Percentiles rank a stretch among this genome's conserved stretches.
Conservation (phyloP, 495 filamentous ascomycete genomes). For the Filosporella fistucella region DNA sequence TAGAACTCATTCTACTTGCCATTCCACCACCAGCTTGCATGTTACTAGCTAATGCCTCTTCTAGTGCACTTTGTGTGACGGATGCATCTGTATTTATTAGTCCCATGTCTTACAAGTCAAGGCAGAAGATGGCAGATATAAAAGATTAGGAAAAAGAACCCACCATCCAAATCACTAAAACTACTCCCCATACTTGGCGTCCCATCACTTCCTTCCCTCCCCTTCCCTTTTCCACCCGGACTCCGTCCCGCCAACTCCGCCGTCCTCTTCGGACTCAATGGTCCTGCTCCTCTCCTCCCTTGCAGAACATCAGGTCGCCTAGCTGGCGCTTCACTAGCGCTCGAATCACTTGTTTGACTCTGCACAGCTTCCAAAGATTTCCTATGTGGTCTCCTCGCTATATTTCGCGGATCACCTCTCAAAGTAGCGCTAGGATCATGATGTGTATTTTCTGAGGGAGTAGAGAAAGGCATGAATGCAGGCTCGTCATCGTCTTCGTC, state of each 20-base stretch:
- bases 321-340: constrained; percentile 45
- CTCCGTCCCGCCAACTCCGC: constrained; percentile 54
- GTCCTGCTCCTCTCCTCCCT: constrained; percentile 11
- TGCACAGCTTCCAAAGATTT: constrained; percentile 29
- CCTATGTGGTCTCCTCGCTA: constrained; percentile 27
- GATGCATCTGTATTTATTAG: constrained; percentile 62
- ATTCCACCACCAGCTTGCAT: constrained; percentile 77
- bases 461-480: constrained; percentile 67
- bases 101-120: not conserved
- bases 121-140: constrained; percentile 6
- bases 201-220: constrained; percentile 71
- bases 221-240: constrained; percentile 46
- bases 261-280: constrained; percentile 40
- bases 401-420: constrained; percentile 40
- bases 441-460: constrained; percentile 9
- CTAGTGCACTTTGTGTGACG: constrained; percentile 88
- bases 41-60: constrained; percentile 87
- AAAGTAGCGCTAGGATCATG: constrained; percentile 63
- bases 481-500: constrained; percentile 60
- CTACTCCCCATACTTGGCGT: constrained; percentile 97
- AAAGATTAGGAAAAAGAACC: too few relatives aligned
- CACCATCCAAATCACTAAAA: constrained; percentile 95
- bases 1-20: constrained; percentile 84
- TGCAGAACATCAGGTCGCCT: constrained; percentile 14
- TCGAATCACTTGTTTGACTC: constrained; percentile 56